Base-by-base conservation (phyloP, 75 land plant species). In the Isoetes taiwanensis region DNA sequence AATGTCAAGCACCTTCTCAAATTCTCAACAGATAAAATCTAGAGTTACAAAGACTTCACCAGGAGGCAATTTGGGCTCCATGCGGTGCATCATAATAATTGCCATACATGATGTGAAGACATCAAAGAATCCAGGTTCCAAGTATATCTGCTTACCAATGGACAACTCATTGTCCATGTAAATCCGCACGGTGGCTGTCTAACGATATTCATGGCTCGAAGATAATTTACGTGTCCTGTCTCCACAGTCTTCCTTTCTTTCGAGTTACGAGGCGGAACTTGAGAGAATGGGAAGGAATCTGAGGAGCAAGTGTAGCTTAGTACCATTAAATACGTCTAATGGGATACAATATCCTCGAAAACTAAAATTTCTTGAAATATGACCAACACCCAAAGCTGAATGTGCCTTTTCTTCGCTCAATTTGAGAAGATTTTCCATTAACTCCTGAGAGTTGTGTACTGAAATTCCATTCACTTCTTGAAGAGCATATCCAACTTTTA, bases 401-500 rank as follows among this genome's bases (percentile, higher is more conserved):
- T n/a, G n/a, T n/a, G n/a, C n/a, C n/a, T n/a, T n/a, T n/a, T n/a
- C n/a, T n/a, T n/a, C n/a, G n/a, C n/a, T n/a, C n/a, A n/a, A n/a
- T n/a, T n/a, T n/a, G n/a, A 57, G 32, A 43, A 71, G 34, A 35
- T 37, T 34, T 6, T 62, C 58, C 34, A 57, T 39, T 78, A 76
- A 80, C 0, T 75, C 76, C 58, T 70, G 40, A 11, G 58, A 59
- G 30, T 56, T 34, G 19, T 67, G 56, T 30, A 84, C 61, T 5
- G 29, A 46, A 5, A 64, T 17, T 11, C 72, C 84, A 42, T 75
- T 76, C 38, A 78, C 32, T 25, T 74, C 55, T 33, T 72, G 19
- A 21, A 84, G 75, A 2, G 63, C 50, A 66, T 80, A 78, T 25
- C 78, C 77, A 42, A 61, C 64, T 37, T 70, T 62, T 52, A 80